Evolutionary conservation across 2,329 filamentous ascomycete genomes (phyloP).

Genomic region (Fusarium camptoceras): DNA sequence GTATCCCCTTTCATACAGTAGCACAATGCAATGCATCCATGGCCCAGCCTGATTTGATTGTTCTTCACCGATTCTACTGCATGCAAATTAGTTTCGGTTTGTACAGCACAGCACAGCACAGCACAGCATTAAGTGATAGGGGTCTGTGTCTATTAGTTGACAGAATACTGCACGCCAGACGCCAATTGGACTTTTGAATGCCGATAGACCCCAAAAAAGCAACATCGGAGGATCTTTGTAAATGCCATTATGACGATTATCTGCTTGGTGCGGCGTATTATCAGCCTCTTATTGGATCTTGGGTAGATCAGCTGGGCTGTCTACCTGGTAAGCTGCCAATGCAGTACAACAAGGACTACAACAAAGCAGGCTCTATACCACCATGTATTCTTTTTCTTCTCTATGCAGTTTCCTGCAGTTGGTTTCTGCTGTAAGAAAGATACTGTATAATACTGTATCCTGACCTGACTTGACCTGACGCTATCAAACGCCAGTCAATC

Average conservation of each 20-base stretch:
- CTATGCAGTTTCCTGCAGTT: neutral
- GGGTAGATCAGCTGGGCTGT: constrained; percentile 30
- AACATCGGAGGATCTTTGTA: constrained; percentile 26
- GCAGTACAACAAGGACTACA: constrained; percentile 23
- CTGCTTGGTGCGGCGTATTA: constrained; percentile 25
- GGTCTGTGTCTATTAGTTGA: neutral
- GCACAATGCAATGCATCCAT: constrained; percentile 24
- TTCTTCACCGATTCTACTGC: constrained; percentile 28
- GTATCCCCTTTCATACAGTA: constrained; percentile 28
- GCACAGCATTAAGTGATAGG: neutral
- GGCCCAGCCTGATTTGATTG: constrained; percentile 26
- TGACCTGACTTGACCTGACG: neutral
- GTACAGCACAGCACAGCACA: constrained; percentile 12
- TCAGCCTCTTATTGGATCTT: constrained; percentile 29
- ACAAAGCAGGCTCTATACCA: neutral
- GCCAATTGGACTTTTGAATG: constrained; percentile 33
- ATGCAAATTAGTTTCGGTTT: constrained; percentile 21
- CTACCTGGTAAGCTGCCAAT: constrained; percentile 28
- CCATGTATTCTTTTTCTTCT: constrained; percentile 7
- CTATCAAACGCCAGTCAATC: constrained; percentile 14
- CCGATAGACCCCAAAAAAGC: constrained; percentile 29
- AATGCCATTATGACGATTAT: constrained; percentile 36
- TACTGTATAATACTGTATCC: neutral
- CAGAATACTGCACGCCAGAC: constrained; percentile 14
- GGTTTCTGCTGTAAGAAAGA: neutral